phyloP scores from a whole-genome alignment of 495 filamentous ascomycete genomes.

The Penicillium angulare region DNA sequence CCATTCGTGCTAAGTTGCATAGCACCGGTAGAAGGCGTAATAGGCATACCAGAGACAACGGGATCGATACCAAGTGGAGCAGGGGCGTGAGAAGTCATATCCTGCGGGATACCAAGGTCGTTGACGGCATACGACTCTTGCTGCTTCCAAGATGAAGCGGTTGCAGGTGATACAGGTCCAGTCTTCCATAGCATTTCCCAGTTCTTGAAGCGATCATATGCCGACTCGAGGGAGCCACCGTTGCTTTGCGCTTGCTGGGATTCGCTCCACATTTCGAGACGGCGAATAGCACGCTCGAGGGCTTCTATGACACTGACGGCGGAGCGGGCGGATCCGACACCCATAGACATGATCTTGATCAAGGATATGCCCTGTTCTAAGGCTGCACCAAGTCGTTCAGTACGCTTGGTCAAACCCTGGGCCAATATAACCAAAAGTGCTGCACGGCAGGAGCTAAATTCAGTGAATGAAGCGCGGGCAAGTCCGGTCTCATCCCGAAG shows the following conservation, averaged over 20 bases:
- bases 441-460: constrained; percentile 52
- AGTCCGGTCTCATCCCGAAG: constrained; percentile 49
- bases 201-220: constrained; percentile 51
- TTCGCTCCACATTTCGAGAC: constrained; percentile 42
- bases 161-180: constrained; percentile 41
- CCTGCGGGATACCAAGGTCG: constrained; percentile 19
- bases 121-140: constrained; percentile 14
- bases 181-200: constrained; percentile 55
- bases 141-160: constrained; percentile 19
- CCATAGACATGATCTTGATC: constrained; percentile 54
- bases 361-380: constrained; percentile 48
- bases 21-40: constrained; percentile 14
- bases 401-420: constrained; percentile 48
- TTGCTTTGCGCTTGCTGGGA: constrained; percentile 32
- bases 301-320: constrained; percentile 53
- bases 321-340: constrained; percentile 47
- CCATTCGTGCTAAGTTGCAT: constrained; percentile 13
- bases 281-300: constrained; percentile 48
- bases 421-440: constrained; percentile 50
- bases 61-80: constrained; percentile 8
- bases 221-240: constrained; percentile 36
- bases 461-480: constrained; percentile 50
- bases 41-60: constrained; percentile 9
- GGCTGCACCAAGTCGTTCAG: constrained; percentile 44
- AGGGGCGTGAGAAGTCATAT: constrained; percentile 6